phyloP scores from a whole-genome alignment of 495 filamentous ascomycete genomes.

The Hypoxylon fragiforme region DNA sequence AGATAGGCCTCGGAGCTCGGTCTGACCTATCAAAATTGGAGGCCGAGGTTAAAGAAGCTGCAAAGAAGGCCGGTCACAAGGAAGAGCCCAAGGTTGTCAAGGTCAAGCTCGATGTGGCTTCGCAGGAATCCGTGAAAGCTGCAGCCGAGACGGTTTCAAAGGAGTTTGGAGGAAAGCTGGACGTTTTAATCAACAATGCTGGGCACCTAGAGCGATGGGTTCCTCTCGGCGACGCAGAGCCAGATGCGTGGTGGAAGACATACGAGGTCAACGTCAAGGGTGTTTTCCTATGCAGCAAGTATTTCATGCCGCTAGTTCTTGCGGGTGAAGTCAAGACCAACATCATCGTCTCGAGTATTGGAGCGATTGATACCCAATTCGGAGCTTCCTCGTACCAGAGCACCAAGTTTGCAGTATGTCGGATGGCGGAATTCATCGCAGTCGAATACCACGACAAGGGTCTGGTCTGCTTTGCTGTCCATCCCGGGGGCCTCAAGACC shows the following conservation, averaged over 20 bases:
- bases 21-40: conserved; percentile 42
- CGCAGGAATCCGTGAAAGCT: conserved; percentile 39
- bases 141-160: conserved; percentile 37
- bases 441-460: conserved; percentile 47
- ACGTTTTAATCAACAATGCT: conserved; percentile 50
- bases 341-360: conserved; percentile 41
- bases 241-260: conserved; percentile 47
- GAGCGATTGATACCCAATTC: conserved; percentile 27
- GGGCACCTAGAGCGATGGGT: conserved; percentile 44
- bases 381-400: conserved; percentile 45
- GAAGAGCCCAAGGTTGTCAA: conserved; percentile 45
- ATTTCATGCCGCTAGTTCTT: conserved; percentile 50
- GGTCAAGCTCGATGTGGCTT: conserved; percentile 48
- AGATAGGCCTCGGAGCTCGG: conserved; percentile 49
- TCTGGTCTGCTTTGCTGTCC: conserved; percentile 43
- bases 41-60: conserved; percentile 39
- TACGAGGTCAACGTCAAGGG: conserved; percentile 52
- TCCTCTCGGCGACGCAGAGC: conserved; percentile 36
- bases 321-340: conserved; percentile 41
- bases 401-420: conserved; percentile 45
- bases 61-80: conserved; percentile 36
- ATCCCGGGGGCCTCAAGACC: conserved; percentile 52
- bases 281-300: conserved; percentile 43
- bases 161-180: conserved; percentile 42
- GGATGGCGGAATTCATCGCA: conserved; percentile 50